A percentile compares a stretch with the other conserved stretches of the same genome.
These are phyloP conservation scores for Hericium coralloides DNA, from an alignment of 768 basidiomycete genomes.

Conservation along the genomic window DNA sequence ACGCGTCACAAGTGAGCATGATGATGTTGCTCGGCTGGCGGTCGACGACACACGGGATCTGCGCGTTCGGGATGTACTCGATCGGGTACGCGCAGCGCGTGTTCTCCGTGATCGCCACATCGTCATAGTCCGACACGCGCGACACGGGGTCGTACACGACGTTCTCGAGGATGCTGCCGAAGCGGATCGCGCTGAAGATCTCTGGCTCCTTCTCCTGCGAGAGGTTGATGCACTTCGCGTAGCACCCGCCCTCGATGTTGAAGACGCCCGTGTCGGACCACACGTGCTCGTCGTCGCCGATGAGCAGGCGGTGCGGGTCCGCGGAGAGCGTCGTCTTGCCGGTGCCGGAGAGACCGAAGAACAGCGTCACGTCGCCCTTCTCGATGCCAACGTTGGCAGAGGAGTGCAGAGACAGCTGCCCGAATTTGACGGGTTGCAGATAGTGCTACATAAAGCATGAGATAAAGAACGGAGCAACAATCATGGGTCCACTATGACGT, in stretches of 20 bases:
- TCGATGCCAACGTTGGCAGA: constrained; percentile 93
- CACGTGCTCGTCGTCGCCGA: constrained; percentile 99
- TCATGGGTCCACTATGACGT: neutral
- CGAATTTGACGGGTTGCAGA: constrained; percentile 96
- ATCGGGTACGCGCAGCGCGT: constrained; percentile 99
- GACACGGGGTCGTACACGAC: constrained; percentile 88
- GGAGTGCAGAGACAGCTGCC: constrained; percentile 94
- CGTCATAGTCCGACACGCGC: constrained; percentile 90
- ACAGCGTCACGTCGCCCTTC: constrained; percentile 88
- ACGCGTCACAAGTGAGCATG: constrained; percentile 97
- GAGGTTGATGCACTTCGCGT: constrained; percentile 97
- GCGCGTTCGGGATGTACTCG: constrained; percentile 91
- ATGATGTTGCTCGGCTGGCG: constrained; percentile 90
- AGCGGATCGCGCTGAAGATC: constrained; percentile 91
- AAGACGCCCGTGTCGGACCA: constrained; percentile 99
- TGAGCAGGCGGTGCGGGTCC: constrained; percentile 87
- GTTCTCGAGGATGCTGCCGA: constrained; percentile 96
- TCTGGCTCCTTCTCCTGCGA: constrained; percentile 97
- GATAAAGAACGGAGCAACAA: neutral
- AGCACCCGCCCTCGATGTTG: constrained; percentile 99
- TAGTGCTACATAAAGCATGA: constrained; percentile 56
- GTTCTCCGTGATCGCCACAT: constrained; percentile 96
- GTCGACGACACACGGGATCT: constrained; percentile 84
- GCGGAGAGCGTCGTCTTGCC: constrained; percentile 99
- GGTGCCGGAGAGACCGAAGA: constrained; percentile 97